A percentile compares a stretch with the other conserved stretches of the same genome.
These are phyloP conservation scores for Malassezia obtusa DNA, from an alignment of 1,284 basidiomycete species.

Conservation along the genomic window DNA sequence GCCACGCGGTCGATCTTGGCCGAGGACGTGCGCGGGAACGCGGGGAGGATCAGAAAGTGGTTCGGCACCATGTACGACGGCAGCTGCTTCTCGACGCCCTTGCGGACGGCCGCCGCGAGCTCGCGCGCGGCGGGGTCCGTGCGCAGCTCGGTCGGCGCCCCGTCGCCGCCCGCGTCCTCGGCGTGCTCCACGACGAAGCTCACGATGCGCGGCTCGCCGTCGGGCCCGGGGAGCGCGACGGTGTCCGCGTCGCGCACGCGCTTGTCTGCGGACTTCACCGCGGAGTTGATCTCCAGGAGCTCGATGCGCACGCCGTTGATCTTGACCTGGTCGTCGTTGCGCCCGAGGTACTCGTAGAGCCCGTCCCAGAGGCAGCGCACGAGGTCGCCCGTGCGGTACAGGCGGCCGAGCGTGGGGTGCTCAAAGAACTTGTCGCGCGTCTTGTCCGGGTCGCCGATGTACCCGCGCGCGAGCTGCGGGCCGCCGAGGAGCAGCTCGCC, in stretches of 20 bases:
- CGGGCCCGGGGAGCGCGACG: constrained; percentile 31
- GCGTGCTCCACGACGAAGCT: constrained; percentile 41
- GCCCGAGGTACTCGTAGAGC: constrained; percentile 48
- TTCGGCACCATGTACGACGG: constrained; percentile 47
- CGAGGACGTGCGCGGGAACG: constrained; percentile 48
- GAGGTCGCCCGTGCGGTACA: constrained; percentile 46
- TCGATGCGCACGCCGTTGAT: constrained; percentile 50
- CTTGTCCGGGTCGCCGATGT: constrained; percentile 41
- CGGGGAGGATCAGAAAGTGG: constrained; percentile 44
- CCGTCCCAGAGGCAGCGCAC: constrained; percentile 44
- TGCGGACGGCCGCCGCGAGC: constrained; percentile 28
- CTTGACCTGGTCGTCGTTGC: constrained; percentile 50
- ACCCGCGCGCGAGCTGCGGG: constrained; percentile 39
- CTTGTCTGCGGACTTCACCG: constrained; percentile 35
- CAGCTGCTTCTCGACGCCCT: constrained; percentile 24
- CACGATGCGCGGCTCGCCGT: constrained; percentile 39
- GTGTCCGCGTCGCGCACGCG: constrained; percentile 42
- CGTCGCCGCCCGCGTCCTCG: constrained; percentile 5
- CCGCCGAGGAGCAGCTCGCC: constrained; percentile 47
- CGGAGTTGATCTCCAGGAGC: constrained; percentile 49
- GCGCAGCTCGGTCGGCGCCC: constrained; percentile 14
- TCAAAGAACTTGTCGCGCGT: constrained; percentile 42
- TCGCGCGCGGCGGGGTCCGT: constrained; percentile 25
- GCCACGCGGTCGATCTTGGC: constrained; percentile 49
- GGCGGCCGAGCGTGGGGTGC: constrained; percentile 34